phyloP scores from a whole-genome alignment of 257 asterid genomes.

The Ballota nigra region DNA sequence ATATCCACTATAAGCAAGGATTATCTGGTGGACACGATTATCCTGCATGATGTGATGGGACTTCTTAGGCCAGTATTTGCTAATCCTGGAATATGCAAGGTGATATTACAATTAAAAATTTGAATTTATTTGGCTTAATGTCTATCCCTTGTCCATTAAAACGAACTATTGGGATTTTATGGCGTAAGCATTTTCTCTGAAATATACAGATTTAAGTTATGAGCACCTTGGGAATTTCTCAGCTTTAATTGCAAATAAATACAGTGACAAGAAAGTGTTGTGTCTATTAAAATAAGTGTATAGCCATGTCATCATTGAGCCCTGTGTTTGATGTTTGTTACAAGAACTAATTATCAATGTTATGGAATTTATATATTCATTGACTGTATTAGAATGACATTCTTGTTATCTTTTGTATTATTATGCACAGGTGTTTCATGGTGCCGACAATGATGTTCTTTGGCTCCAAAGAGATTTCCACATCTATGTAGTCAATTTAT shows the following conservation, averaged over 20 bases:
- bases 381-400: background rate
- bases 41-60: constrained; percentile 76
- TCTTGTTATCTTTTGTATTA: background rate
- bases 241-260: constrained; percentile 1
- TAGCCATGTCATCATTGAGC: background rate
- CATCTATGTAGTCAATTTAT: constrained; percentile 84
- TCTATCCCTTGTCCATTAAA: background rate
- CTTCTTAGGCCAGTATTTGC: constrained; percentile 80
- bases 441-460: constrained; percentile 94
- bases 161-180: background rate
- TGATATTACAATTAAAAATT: constrained; percentile 23
- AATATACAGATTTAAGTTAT: background rate
- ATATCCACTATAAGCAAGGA: constrained; percentile 69
- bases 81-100: constrained; percentile 87
- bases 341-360: background rate
- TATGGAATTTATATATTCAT: background rate
- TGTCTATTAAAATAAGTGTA: background rate
- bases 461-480: constrained; percentile 99
- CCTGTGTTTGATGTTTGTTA: background rate
- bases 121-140: background rate
- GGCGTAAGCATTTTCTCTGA: background rate
- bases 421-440: constrained; percentile 81
- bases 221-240: background rate
- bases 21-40: constrained; percentile 78
- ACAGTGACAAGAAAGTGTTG: background rate